phyloP scores from a whole-genome alignment of 306 rosid species.

The Corylus heterophylla region DNA sequence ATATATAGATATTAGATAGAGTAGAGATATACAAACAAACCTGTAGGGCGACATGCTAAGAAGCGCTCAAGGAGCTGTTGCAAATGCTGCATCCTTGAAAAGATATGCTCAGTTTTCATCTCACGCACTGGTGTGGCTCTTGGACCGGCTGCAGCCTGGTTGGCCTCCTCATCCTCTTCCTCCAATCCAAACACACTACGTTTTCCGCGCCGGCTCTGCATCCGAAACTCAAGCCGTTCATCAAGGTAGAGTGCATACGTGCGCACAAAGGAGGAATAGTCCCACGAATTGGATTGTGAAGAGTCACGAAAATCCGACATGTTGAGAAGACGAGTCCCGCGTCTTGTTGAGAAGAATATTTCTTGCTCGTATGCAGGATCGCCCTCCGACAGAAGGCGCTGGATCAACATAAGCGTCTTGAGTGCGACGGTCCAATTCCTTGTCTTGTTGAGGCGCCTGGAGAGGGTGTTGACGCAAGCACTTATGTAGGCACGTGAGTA shows the following conservation, averaged over 20 bases:
- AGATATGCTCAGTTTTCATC: constrained; percentile 58
- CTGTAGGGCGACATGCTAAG: constrained; percentile 95
- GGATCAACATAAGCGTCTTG: constrained; percentile 69
- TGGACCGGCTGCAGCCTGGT: constrained; percentile 1
- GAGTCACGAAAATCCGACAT: constrained; percentile 80
- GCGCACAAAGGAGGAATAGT: constrained; percentile 75
- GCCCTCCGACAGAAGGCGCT: constrained; percentile 70
- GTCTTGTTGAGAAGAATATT: constrained; percentile 83
- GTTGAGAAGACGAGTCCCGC: constrained; percentile 85
- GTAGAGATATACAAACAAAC: constrained; percentile 36
- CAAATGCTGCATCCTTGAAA: constrained; percentile 74
- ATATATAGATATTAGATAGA: too few species aligned
- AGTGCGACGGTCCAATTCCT: constrained; percentile 78
- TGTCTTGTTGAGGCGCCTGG: constrained; percentile 82
- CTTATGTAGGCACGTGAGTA: constrained; percentile 72
- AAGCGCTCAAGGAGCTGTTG: constrained; percentile 84
- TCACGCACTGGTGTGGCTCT: constrained; percentile 67
- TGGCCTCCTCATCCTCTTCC: constrained; percentile 47
- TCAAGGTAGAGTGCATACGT: constrained; percentile 79
- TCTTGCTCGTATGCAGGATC: constrained; percentile 97
- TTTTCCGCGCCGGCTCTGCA: constrained; percentile 82
- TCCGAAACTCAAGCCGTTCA: constrained; percentile 79
- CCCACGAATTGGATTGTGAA: constrained; percentile 59
- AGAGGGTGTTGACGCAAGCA: constrained; percentile 66
- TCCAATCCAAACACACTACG: constrained; percentile 51